A percentile compares a stretch with the other conserved stretches of the same genome.
Evolutionary conservation across 2,329 filamentous ascomycete species (phyloP).

Genomic region (Xylaria sp.): DNA sequence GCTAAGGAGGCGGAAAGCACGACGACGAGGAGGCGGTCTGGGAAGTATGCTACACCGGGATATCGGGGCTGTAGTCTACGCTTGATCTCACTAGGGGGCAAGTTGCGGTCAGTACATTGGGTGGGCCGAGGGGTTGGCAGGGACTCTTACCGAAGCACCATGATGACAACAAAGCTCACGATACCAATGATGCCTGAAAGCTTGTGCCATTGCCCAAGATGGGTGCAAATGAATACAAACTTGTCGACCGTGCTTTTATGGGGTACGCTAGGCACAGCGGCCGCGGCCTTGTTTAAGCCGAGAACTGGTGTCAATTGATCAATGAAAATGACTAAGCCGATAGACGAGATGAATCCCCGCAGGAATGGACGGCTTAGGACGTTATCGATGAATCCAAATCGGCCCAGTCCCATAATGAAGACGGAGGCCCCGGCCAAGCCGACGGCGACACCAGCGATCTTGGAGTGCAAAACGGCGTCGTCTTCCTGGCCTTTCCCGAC

Average conservation of each 20-base stretch:
- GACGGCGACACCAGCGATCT: conserved; percentile 87
- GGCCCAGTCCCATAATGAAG: conserved; percentile 83
- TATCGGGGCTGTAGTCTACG: conserved; percentile 81
- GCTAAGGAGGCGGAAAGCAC: conserved; percentile 84
- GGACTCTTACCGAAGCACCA: conserved; percentile 79
- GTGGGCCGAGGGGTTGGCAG: not conserved
- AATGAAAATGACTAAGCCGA: conserved; percentile 94
- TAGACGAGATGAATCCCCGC: conserved; percentile 95
- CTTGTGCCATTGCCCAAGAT: conserved; percentile 73
- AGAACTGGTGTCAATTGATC: conserved; percentile 94
- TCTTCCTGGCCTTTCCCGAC: conserved; percentile 72
- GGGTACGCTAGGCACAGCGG: conserved; percentile 69
- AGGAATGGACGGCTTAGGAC: conserved; percentile 93
- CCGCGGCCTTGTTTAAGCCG: conserved; percentile 76
- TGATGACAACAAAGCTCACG: conserved; percentile 85
- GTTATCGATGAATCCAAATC: conserved; percentile 92
- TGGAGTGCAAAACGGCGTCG: conserved; percentile 75
- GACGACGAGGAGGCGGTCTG: conserved; percentile 91
- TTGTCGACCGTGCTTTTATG: conserved; percentile 92
- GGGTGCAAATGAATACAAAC: conserved; percentile 78
- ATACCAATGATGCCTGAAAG: conserved; percentile 82
- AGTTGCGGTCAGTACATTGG: conserved; percentile 21
- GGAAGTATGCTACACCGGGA: conserved; percentile 85
- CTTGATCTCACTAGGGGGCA: conserved; percentile 76
- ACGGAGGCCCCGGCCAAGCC: conserved; percentile 90